These are phyloP conservation scores for Ascobolus immersus DNA, from an alignment of 495 filamentous ascomycete genomes.

Conservation along the genomic window DNA sequence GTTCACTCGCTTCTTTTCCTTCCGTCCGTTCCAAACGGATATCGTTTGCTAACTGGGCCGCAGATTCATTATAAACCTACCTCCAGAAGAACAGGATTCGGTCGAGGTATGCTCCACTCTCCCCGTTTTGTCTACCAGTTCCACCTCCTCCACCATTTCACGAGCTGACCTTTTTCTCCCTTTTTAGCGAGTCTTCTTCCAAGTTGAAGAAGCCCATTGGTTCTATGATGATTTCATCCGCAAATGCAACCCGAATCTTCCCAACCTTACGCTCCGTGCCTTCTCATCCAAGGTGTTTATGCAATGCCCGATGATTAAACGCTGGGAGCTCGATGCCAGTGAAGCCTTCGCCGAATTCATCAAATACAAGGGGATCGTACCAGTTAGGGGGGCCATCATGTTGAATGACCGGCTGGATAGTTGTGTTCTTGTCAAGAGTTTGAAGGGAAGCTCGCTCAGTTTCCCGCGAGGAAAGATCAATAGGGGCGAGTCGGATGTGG, in stretches of 20 bases:
- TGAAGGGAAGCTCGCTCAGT: slow-evolving; percentile 94
- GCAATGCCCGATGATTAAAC: slow-evolving; percentile 47
- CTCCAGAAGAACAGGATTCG: slow-evolving; percentile 62
- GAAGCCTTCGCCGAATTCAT: slow-evolving; percentile 73
- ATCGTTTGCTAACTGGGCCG: background rate
- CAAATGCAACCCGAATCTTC: slow-evolving; percentile 58
- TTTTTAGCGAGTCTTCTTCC: slow-evolving; percentile 59
- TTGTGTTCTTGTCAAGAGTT: slow-evolving; percentile 77
- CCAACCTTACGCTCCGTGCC: slow-evolving; percentile 52
- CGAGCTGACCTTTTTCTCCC: background rate
- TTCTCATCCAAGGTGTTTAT: slow-evolving; percentile 78
- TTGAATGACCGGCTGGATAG: slow-evolving; percentile 78
- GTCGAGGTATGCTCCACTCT: slow-evolving; percentile 26
- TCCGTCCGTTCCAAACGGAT: background rate
- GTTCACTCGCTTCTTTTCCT: background rate
- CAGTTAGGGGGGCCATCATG: slow-evolving; percentile 79
- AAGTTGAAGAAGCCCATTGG: slow-evolving; percentile 98
- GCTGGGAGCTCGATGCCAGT: slow-evolving; percentile 22
- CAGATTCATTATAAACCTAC: slow-evolving; percentile 80
- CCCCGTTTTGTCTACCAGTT: background rate
- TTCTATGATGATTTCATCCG: slow-evolving; percentile 99
- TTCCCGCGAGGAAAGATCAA: slow-evolving; percentile 95
- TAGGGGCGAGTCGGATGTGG: slow-evolving; percentile 74
- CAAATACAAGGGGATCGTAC: slow-evolving; percentile 76
- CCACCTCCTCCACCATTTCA: background rate